Evolutionary conservation across 345 rosid genomes (phyloP).

Genomic region (Microthlaspi erraticum): DNA sequence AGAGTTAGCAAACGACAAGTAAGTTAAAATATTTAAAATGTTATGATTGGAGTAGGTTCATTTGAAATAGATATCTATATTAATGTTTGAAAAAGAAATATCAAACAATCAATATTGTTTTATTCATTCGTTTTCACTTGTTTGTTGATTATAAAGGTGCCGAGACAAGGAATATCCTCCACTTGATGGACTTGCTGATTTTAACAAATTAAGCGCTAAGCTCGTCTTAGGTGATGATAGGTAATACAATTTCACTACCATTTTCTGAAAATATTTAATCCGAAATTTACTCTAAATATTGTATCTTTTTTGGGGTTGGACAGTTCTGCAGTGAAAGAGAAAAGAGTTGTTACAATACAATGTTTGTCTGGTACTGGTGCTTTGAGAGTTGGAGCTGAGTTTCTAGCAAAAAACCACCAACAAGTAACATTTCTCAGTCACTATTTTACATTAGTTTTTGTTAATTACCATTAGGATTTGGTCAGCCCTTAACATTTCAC

Average conservation of each 20-base stretch:
- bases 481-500: background rate
- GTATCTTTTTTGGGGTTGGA: conserved; percentile 9
- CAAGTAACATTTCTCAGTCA: conserved; percentile 43
- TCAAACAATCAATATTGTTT: background rate
- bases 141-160: conserved; percentile 47
- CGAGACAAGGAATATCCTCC: conserved; percentile 89
- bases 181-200: conserved; percentile 75
- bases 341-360: conserved; percentile 76
- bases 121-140: background rate
- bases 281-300: background rate
- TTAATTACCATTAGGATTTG: background rate
- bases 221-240: conserved; percentile 81
- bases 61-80: no score
- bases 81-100: no score
- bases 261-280: background rate
- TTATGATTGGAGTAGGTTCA: no score
- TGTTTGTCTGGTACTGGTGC: conserved; percentile 96
- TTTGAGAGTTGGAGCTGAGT: conserved; percentile 90
- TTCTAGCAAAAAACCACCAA: conserved; percentile 73
- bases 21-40: conserved; percentile 6
- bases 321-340: conserved; percentile 71
- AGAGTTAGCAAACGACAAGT: conserved; percentile 68
- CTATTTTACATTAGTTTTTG: background rate
- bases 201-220: conserved; percentile 80
- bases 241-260: conserved; percentile 41